Evolutionary conservation across 805 yeast genomes (phyloP), one percentile per base, ranked within the genome.

Genomic region (Lipomyces orientalis): DNA sequence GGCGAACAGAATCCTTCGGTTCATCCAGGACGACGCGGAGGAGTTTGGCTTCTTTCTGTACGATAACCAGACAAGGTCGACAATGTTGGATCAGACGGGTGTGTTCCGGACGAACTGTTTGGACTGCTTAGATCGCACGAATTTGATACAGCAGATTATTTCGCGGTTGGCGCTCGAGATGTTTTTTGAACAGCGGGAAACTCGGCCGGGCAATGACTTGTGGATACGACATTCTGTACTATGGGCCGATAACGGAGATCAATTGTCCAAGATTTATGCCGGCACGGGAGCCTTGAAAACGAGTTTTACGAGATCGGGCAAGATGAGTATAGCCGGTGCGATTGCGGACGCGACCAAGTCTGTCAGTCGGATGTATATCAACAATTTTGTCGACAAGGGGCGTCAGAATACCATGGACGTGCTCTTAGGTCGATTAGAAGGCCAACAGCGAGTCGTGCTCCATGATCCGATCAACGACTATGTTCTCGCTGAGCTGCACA

Each of bases 211-310:
- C 4, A 81, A 85, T 31, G 94, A 88, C 22, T 80, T 91, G 33
- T 84, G 88, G 76, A 79, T 82, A n/a, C 88, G 88, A 64, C 97
- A 93, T 72, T 91, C 93, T 72, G 85, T 90, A 6, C 80, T 95
- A 22, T 95, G 99, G 99, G 99, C 99, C 0, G 97, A 95, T 77
- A 95, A 95, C 78, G 99, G 99, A 65, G 99, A 95, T 78, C 97
- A 92, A 72, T 88, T 95, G 4, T 91, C 97, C 1, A 96, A 91
- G 76, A 94, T 95, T 19, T 95, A 95, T 79, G 94, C 99, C 0
- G 98, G 99, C 35, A 95, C 99, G 0, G 97, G 97, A 68, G 99
- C 99, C 0, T 82, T 95, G 69, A 95, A 95, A 78, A 91, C 97
- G 0, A 92, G 97, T 3, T 95, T 90, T 75, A 91, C 98, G 1